Evolutionary conservation across 306 rosid species (phyloP), one percentile per base, ranked within the genome.

Genomic region (Rubus idaeus): DNA sequence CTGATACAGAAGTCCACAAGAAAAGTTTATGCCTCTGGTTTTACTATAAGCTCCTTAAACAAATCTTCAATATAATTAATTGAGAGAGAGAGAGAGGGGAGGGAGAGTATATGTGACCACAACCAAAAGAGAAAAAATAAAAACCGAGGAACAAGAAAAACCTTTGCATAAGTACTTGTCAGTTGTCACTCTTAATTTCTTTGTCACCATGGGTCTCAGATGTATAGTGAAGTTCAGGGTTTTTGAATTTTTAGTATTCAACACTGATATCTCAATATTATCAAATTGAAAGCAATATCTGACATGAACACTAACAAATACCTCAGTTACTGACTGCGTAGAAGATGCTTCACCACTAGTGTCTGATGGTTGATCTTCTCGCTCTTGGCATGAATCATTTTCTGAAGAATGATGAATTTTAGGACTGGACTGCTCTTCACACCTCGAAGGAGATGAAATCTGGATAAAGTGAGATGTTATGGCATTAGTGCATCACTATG

Each of bases 1-100:
- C 91, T 89, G 87, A 81, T 79, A 52, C 79, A 77, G 81, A 71
- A 6, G 20, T 78, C 6, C 80, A 83, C 51, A 55, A 66, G 53
- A 60, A 46, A 80, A 46, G 20, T 63, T 35, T 40, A 67, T 23
- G 23, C 70, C 58, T 37, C 52, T 52, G 70, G 70, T 17, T 49
- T 67, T 74, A 26, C 58, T n/a, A 60, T 45, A 42, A 46, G 53
- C 55, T 61, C 65, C 35, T 5, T 42, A 30, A 57, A 57, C 9
- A 20, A 14, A 11, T 26, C 16, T 71, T 12, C 39, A 42, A 18
- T 9, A 41, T 40, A 66, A 66, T 66, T 11, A 41, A 66, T 7
- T 1, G 35, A 66, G 68, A 62, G 20, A 62, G 68, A 35, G 35
- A 30, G 35, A 30, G 35, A 30, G 26, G 26, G 26, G 26, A 23